phyloP scores from a whole-genome alignment of 192 early-diverging fungal species.

The Backusella australiensis region DNA sequence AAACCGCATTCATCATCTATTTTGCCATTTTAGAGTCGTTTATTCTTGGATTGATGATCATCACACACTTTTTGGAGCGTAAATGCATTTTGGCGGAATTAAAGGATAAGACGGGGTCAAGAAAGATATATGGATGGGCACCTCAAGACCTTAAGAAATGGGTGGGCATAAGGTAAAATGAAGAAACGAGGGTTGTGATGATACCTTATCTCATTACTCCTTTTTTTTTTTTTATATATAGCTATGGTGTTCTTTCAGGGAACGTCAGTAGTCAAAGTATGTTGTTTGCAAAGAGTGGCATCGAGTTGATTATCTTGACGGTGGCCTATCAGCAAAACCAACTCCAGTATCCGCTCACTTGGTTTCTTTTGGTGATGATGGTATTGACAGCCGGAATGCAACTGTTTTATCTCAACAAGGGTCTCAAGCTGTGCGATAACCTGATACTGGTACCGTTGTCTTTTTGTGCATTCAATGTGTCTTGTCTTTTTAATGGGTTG shows the following conservation, averaged over 20 bases:
- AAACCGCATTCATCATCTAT: conserved; percentile 64
- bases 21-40: conserved; percentile 54
- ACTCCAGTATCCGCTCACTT: conserved; percentile 64
- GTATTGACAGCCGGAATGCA: conserved; percentile 50
- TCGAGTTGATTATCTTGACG: conserved; percentile 67
- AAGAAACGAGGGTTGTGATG: neutral
- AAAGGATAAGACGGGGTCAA: neutral
- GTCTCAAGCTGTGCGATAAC: conserved; percentile 71
- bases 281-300: conserved; percentile 76
- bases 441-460: conserved; percentile 70
- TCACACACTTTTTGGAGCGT: conserved; percentile 43
- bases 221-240: no score
- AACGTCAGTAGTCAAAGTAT: conserved; percentile 72
- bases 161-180: conserved; percentile 28
- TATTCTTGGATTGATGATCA: conserved; percentile 46
- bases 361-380: conserved; percentile 61
- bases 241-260: conserved; percentile 65
- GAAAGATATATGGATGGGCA: neutral
- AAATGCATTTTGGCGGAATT: neutral
- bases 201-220: neutral
- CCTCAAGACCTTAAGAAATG: conserved; percentile 22
- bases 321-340: conserved; percentile 59
- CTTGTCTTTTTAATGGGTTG: conserved; percentile 71
- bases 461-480: conserved; percentile 73
- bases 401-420: conserved; percentile 77